These are phyloP conservation scores for Claviceps sp. DNA, from an alignment of 2,329 filamentous ascomycete genomes.

Conservation along the genomic window DNA sequence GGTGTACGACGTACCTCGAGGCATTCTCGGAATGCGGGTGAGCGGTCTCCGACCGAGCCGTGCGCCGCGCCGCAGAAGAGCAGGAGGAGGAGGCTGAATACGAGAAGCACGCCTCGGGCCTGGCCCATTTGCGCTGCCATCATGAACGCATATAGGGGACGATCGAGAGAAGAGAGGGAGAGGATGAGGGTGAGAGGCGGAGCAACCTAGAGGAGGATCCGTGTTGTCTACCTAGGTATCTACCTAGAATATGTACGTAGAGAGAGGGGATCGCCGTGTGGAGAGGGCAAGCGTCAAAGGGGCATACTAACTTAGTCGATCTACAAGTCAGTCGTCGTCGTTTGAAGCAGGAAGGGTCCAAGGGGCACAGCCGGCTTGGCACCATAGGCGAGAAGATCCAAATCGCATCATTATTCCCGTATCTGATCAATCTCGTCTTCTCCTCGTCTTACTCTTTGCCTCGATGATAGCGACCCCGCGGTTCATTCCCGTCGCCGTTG, in stretches of 20 bases:
- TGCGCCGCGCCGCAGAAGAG: slow-evolving; percentile 31
- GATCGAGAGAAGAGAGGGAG: neutral
- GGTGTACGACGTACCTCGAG: slow-evolving; percentile 46
- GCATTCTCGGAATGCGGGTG: slow-evolving; percentile 81
- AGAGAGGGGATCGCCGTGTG: neutral
- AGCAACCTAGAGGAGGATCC: neutral
- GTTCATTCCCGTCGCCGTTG: neutral
- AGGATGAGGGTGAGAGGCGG: neutral
- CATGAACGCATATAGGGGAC: slow-evolving; percentile 16
- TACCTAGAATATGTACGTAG: neutral
- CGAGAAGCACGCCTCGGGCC: slow-evolving; percentile 18
- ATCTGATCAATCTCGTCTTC: neutral
- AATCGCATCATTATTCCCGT: too few relatives aligned
- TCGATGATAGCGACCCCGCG: neutral
- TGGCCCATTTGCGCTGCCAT: slow-evolving; percentile 21
- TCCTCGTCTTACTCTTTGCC: too few relatives aligned
- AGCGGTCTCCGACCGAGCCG: slow-evolving; percentile 70
- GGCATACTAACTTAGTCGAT: neutral
- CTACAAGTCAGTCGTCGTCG: neutral
- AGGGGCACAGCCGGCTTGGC: neutral
- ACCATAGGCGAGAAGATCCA: neutral
- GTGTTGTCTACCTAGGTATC: neutral
- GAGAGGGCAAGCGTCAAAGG: neutral
- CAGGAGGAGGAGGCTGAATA: slow-evolving; percentile 23
- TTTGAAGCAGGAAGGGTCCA: neutral